Evolutionary conservation across 352 stramenopile species (phyloP).

Genomic region (Globisporangium carolinianum): DNA sequence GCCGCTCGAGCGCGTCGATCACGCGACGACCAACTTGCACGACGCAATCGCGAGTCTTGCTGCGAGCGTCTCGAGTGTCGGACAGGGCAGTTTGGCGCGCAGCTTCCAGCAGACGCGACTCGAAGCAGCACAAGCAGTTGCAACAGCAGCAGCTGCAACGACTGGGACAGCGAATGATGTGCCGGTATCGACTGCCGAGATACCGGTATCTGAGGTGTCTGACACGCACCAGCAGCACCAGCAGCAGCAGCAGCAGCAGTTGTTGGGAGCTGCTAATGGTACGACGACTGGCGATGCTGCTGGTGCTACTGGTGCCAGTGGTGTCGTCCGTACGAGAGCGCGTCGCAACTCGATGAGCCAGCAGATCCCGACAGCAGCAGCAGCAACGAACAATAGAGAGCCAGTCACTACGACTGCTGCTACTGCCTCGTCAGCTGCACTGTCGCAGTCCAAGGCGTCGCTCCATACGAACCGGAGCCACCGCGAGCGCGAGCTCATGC

Average conservation of each 20-base stretch:
- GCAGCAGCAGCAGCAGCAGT: neutral
- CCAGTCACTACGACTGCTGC: constrained; percentile 12
- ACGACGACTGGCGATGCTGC: too few species aligned
- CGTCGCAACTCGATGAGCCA: constrained; percentile 26
- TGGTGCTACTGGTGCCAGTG: neutral
- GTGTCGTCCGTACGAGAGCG: constrained; percentile 19
- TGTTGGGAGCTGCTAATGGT: neutral
- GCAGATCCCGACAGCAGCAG: constrained; percentile 4
- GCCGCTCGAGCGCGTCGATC: constrained; percentile 60
- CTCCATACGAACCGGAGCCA: constrained; percentile 72
- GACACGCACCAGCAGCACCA: neutral
- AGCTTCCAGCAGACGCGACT: constrained; percentile 53
- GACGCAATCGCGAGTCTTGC: constrained; percentile 80
- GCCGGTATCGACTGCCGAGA: neutral
- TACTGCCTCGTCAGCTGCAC: constrained; percentile 27
- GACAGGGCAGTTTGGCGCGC: constrained; percentile 60
- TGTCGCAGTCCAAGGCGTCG: constrained; percentile 49
- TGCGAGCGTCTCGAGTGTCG: constrained; percentile 67
- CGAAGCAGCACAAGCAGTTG: constrained; percentile 10
- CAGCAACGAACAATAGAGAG: neutral
- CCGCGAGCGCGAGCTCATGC: constrained; percentile 75
- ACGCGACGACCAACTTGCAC: constrained; percentile 68
- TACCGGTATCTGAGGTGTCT: too few species aligned
- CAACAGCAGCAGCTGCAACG: constrained; percentile 2
- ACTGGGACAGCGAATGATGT: neutral